phyloP scores from a whole-genome alignment of 1,284 basidiomycete species.

The Takashimella koratensis region DNA sequence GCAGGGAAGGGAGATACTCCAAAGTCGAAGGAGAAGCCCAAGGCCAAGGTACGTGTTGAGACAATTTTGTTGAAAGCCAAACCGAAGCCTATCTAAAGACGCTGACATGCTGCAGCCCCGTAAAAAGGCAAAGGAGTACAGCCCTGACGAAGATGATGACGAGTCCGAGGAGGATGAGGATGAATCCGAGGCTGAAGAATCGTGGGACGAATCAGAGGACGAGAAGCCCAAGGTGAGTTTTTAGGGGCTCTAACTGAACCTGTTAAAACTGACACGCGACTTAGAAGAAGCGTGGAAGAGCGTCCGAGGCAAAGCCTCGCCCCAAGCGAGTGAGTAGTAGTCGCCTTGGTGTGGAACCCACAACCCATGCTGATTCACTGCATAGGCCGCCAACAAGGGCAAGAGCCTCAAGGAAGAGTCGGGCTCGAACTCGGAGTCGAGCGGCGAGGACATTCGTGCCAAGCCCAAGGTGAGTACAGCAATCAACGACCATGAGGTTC shows the following conservation, averaged over 20 bases:
- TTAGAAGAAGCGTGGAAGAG: neutral
- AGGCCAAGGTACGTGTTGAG: neutral
- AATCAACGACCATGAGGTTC: too few relatives aligned
- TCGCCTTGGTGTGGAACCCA: too few relatives aligned
- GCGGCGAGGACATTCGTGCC: neutral
- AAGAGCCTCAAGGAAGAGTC: neutral
- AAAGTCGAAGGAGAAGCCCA: neutral
- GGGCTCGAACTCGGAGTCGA: neutral
- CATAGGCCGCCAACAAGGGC: neutral
- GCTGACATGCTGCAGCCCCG: neutral
- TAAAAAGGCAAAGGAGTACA: neutral
- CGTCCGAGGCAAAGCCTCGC: neutral
- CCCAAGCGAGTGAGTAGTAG: neutral
- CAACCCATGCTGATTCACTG: too few relatives aligned
- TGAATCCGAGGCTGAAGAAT: slow-evolving; percentile 7
- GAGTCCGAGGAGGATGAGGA: slow-evolving; percentile 2
- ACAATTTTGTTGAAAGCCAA: too few relatives aligned
- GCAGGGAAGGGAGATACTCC: neutral
- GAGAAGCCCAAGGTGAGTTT: slow-evolving; percentile 7
- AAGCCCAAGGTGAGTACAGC: neutral
- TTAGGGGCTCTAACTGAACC: too few relatives aligned
- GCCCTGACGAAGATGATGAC: neutral
- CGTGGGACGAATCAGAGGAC: slow-evolving; percentile 10
- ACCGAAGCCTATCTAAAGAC: too few relatives aligned
- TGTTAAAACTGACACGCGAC: too few relatives aligned